Conservation (phyloP, 768 basidiomycete species). For the Cystofilobasidium bisporidii region DNA sequence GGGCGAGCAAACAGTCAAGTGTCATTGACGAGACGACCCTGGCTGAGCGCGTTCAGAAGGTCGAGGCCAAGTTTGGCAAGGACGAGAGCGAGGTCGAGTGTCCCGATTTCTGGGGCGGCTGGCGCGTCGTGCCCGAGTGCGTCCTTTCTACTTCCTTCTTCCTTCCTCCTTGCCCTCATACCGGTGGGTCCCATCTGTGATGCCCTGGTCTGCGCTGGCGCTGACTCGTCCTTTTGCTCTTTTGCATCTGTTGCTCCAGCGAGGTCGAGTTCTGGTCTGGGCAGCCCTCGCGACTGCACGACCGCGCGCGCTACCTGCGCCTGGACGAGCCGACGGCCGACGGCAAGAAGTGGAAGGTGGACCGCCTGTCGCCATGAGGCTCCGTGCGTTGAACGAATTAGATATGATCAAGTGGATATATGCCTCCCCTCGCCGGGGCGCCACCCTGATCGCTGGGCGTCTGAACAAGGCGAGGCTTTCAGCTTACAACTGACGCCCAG, state of each 20-base stretch:
- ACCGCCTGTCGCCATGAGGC: slow-evolving; percentile 24
- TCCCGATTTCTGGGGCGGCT: slow-evolving; percentile 27
- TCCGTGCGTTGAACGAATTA: neutral
- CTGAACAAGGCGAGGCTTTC: no score
- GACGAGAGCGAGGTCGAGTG: slow-evolving; percentile 44
- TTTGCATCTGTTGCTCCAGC: slow-evolving; percentile 4
- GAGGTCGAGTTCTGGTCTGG: slow-evolving; percentile 30
- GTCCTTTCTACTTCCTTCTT: neutral
- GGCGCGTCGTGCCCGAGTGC: slow-evolving; percentile 27
- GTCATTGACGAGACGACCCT: slow-evolving; percentile 48
- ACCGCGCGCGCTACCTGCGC: slow-evolving; percentile 25
- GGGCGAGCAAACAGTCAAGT: slow-evolving; percentile 82
- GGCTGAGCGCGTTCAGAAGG: slow-evolving; percentile 35
- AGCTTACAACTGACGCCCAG: no score
- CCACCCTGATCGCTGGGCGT: no score
- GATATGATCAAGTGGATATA: no score
- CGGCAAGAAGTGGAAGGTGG: slow-evolving; percentile 24
- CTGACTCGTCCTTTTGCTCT: neutral
- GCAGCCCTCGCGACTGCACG: slow-evolving; percentile 28
- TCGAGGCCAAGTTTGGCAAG: slow-evolving; percentile 48
- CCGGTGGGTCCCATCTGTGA: no score
- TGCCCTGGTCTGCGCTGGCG: neutral
- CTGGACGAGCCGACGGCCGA: slow-evolving; percentile 16
- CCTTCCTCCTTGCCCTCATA: no score
- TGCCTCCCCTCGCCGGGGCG: no score